phyloP scores from a whole-genome alignment of 1,284 basidiomycete genomes.

The Xerocomus nothofagi region DNA sequence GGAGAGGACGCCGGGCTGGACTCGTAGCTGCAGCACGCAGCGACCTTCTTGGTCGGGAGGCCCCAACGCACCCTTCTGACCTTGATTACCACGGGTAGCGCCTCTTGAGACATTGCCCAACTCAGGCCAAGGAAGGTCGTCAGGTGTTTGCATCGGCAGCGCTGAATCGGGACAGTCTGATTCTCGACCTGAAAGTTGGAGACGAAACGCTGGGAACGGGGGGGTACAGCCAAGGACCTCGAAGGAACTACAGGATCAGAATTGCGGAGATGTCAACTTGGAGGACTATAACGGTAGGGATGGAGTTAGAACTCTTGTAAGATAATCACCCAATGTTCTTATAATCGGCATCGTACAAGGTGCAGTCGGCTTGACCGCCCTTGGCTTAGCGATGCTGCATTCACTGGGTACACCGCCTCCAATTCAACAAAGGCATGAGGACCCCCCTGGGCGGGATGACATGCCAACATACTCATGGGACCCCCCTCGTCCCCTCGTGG shows the following conservation, averaged over 20 bases:
- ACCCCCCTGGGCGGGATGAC: constrained; percentile 33
- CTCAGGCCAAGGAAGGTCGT: constrained; percentile 82
- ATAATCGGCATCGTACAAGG: constrained; percentile 37
- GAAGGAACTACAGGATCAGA: constrained; percentile 17
- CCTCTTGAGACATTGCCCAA: constrained; percentile 78
- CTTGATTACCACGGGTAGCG: constrained; percentile 80
- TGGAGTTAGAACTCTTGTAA: constrained; percentile 40
- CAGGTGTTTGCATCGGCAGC: constrained; percentile 57
- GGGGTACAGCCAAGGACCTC: constrained; percentile 15
- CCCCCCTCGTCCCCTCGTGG: constrained; percentile 21
- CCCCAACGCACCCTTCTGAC: constrained; percentile 73
- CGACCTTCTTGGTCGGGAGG: constrained; percentile 68
- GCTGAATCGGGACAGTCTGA: constrained; percentile 20
- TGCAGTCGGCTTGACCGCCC: constrained; percentile 25
- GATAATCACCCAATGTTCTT: constrained; percentile 36
- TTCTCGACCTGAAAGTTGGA: constrained; percentile 2
- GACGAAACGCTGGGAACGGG: constrained; percentile 9
- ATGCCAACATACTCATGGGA: constrained; percentile 38
- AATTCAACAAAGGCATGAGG: constrained; percentile 31
- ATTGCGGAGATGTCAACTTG: constrained; percentile 23
- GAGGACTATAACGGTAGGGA: constrained; percentile 32
- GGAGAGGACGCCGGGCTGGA: constrained; percentile 75
- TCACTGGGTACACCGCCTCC: constrained; percentile 34
- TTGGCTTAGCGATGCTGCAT: constrained; percentile 39
- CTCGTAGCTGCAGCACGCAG: constrained; percentile 68